Evolutionary conservation across 495 filamentous ascomycete species (phyloP), one percentile per base, ranked within the genome.

Genomic region (Lepidopterella palustris): DNA sequence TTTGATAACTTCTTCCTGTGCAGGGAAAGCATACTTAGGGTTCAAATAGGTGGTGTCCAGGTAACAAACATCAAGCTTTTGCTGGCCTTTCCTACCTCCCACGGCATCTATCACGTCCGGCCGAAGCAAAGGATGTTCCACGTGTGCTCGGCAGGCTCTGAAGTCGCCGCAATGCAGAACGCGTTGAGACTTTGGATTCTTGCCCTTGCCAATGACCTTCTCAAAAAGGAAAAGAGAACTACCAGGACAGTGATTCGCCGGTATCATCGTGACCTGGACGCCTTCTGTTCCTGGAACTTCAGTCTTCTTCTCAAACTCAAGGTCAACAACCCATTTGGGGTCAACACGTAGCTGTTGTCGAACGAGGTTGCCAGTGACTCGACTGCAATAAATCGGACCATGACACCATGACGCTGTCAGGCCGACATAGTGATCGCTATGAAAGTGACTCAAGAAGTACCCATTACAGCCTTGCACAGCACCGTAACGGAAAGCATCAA

Each of bases 371-470:
- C 78, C 93, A 0, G 93, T 99, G 6, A 93, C 87, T 59, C 84
- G 85, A 64, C 92, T 96, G 76, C 95, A 97, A 65, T 95, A 99
- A 35, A 99, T 97, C 1, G 90, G 92, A 0, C 93, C 93, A 69
- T 97, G 92, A 54, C 79, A 81, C 93, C 93, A 99, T 47, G 79
- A 88, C 9, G 86, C 83, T 23, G 87, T 92, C 3, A 99, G 78
- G 0, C 93, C 93, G 29, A 96, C 82, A 70, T 99, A 99, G 67
- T 99, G 93, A 68, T 99, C 93, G 60, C 88, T 95, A 72, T 99
- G 93, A 63, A 97, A 99, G 68, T 99, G 93, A 63, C 90, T 96
- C 25, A 99, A 80, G 67, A 99, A 99, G 70, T 99, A 99, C 21
- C 92, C 93, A 50, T 88, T 86, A 70, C 90, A 95, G 0, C 89